These are phyloP conservation scores for Nemania sp. DNA, from an alignment of 2,329 filamentous ascomycete genomes.

Conservation along the genomic window DNA sequence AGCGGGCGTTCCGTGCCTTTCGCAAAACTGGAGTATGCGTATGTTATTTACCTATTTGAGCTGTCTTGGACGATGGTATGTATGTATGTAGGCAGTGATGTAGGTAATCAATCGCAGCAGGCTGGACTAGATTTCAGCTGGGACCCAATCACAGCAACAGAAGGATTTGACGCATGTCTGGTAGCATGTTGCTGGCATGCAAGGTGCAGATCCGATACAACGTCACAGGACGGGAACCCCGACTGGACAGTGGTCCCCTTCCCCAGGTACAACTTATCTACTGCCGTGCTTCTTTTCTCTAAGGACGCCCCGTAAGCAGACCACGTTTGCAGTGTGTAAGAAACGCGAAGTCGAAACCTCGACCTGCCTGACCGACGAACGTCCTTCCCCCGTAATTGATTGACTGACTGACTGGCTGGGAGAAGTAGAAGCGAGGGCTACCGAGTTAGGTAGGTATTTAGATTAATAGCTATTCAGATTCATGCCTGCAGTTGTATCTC, in stretches of 20 bases:
- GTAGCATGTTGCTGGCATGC: constrained; percentile 21
- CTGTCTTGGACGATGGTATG: neutral
- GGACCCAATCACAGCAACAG: constrained; percentile 13
- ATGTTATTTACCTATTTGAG: neutral
- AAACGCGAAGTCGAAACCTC: constrained; percentile 25
- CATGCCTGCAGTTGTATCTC: no score
- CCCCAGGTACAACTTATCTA: constrained; percentile 5
- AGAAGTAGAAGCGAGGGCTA: neutral
- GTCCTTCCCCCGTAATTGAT: neutral
- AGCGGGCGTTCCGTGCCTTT: neutral
- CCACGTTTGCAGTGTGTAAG: constrained; percentile 10
- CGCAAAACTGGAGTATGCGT: neutral
- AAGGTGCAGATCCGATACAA: constrained; percentile 32
- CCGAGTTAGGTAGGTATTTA: no score
- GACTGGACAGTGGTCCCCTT: constrained; percentile 32
- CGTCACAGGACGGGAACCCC: constrained; percentile 33
- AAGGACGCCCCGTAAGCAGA: constrained; percentile 22
- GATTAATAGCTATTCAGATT: neutral
- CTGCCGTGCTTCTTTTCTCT: constrained; percentile 10
- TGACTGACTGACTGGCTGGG: neutral
- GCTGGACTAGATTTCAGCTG: neutral
- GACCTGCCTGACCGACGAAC: constrained; percentile 2
- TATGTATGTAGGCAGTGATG: neutral
- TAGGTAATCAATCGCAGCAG: neutral
- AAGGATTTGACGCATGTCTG: constrained; percentile 19